Conservation (phyloP, 345 rosid species). For the Acer negundo region DNA sequence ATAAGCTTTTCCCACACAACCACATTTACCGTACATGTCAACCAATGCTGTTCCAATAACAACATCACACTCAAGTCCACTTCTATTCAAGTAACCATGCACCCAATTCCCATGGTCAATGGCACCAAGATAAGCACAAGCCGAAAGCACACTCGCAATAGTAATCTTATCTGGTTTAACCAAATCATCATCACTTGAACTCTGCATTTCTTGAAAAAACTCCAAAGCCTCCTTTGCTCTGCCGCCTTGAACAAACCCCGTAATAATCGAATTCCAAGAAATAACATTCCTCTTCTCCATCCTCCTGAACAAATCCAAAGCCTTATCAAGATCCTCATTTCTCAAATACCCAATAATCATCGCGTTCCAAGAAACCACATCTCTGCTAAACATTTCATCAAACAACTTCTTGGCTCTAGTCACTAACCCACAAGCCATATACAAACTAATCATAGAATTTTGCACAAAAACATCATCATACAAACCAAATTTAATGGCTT, state of each 20-base stretch:
- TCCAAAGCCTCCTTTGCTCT: constrained; percentile 50
- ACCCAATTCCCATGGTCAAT: constrained; percentile 57
- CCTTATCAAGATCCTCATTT: constrained; percentile 45
- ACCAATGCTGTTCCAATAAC: constrained; percentile 56
- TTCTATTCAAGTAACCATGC: constrained; percentile 47
- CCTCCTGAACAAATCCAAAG: constrained; percentile 37
- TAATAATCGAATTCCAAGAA: constrained; percentile 63
- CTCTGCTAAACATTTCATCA: constrained; percentile 52
- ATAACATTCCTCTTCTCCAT: constrained; percentile 45
- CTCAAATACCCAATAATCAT: constrained; percentile 57
- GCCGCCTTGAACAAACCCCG: constrained; percentile 60
- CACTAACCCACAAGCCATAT: constrained; percentile 30
- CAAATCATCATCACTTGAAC: constrained; percentile 15
- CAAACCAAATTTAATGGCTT: constrained; percentile 43
- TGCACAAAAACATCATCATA: constrained; percentile 42
- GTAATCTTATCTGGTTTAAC: constrained; percentile 58
- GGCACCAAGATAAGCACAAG: constrained; percentile 64
- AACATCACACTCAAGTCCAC: constrained; percentile 47
- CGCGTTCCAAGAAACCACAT: constrained; percentile 62
- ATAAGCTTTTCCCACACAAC: constrained; percentile 46
- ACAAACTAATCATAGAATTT: constrained; percentile 46
- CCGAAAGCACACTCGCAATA: constrained; percentile 54
- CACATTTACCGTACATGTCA: constrained; percentile 74
- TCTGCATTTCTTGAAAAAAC: constrained; percentile 54
- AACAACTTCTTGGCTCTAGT: constrained; percentile 44